phyloP scores from a whole-genome alignment of 2,329 filamentous ascomycete species.

The Aspergillus brasiliensis region DNA sequence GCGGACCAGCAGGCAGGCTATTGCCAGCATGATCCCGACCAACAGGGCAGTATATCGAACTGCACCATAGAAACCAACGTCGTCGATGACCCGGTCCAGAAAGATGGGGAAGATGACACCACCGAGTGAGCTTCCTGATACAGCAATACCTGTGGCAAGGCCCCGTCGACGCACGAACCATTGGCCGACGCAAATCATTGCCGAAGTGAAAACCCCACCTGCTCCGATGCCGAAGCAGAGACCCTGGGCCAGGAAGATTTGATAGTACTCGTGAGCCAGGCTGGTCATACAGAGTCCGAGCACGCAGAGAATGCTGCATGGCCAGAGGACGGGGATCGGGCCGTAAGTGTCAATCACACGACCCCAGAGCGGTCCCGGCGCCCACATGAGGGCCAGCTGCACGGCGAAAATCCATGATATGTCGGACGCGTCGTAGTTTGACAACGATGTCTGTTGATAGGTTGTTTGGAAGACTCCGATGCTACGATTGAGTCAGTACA shows the following conservation, averaged over 20 bases:
- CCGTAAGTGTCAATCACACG: constrained; percentile 18
- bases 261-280: constrained; percentile 17
- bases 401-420: constrained; percentile 51
- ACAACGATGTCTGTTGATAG: constrained; percentile 46
- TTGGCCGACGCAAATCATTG: constrained; percentile 21
- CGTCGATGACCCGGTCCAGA: constrained; percentile 17
- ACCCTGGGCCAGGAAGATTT: constrained; percentile 21
- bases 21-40: constrained; percentile 21
- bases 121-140: constrained; percentile 18
- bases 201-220: constrained; percentile 17
- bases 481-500: constrained; percentile 6
- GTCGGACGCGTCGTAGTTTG: constrained; percentile 41
- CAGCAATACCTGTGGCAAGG: constrained; percentile 16
- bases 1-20: constrained; percentile 22
- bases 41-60: constrained; percentile 27
- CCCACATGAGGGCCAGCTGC: constrained; percentile 47
- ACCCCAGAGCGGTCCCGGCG: constrained; percentile 25
- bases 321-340: constrained; percentile 13
- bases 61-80: constrained; percentile 23
- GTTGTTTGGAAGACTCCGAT: constrained; percentile 51
- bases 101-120: constrained; percentile 30
- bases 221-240: constrained; percentile 20
- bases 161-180: constrained; percentile 21
- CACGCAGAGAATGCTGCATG: constrained; percentile 17
- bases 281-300: constrained; percentile 21